Conservation (phyloP, 2,329 filamentous ascomycete species). For the Xylariaceae sp. region DNA sequence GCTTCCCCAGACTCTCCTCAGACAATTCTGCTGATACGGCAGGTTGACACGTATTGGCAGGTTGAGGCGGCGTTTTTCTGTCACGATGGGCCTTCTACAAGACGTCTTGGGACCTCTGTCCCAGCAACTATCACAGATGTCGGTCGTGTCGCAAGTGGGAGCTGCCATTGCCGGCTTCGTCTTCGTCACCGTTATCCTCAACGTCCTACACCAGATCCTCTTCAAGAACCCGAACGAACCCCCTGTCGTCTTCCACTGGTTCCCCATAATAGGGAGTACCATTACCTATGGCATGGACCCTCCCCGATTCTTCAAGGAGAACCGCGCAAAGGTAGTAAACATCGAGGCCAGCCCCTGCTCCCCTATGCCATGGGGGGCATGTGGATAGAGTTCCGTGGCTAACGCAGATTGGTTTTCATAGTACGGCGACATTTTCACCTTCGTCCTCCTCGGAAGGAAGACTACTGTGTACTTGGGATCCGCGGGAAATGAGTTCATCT, state of each 20-base stretch:
- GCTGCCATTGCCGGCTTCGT: conserved; percentile 41
- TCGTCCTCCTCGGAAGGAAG: conserved; percentile 81
- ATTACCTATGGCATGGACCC: conserved; percentile 94
- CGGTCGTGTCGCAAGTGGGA: conserved; percentile 42
- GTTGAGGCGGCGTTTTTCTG: conserved; percentile 8
- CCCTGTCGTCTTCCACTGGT: conserved; percentile 74
- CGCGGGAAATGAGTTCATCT: conserved; percentile 81
- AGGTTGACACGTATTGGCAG: too few relatives aligned
- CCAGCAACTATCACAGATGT: conserved; percentile 45
- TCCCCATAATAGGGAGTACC: conserved; percentile 83
- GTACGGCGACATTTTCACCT: conserved; percentile 89
- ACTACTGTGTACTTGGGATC: conserved; percentile 81
- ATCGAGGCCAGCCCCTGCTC: not conserved
- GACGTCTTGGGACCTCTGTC: conserved; percentile 45
- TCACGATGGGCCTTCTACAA: conserved; percentile 51
- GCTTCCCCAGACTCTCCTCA: too few relatives aligned
- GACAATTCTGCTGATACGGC: too few relatives aligned
- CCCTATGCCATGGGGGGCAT: not conserved
- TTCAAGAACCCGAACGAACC: conserved; percentile 78
- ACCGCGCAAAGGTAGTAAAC: conserved; percentile 63
- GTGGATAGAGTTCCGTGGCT: conserved; percentile 10
- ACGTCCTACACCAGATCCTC: conserved; percentile 74
- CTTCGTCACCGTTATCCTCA: conserved; percentile 60
- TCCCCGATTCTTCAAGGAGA: conserved; percentile 74
- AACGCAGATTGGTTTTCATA: conserved; percentile 31